Conservation (phyloP, 2,329 filamentous ascomycete species). For the Penicillium sp. region DNA sequence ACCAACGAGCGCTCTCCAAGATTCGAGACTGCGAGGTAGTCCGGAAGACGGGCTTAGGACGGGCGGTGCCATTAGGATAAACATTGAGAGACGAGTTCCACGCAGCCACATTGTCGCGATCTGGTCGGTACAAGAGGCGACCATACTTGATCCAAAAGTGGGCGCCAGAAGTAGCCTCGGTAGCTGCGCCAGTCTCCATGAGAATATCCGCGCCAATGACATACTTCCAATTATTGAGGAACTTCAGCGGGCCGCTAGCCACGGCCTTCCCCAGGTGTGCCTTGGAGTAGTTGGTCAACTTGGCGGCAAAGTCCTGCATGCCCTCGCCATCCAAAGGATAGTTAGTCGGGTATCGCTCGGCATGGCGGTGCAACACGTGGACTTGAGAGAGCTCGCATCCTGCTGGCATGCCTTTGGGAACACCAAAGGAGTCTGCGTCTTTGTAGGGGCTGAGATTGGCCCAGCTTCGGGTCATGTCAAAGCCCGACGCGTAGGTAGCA, state of each 20-base stretch:
- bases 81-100: constrained; percentile 49
- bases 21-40: constrained; percentile 59
- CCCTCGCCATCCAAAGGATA: constrained; percentile 52
- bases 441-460: constrained; percentile 35
- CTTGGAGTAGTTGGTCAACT: constrained; percentile 50
- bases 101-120: constrained; percentile 45
- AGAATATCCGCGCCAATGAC: constrained; percentile 47
- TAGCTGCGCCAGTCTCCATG: constrained; percentile 53
- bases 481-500: constrained; percentile 28
- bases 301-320: constrained; percentile 52
- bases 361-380: constrained; percentile 58
- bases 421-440: constrained; percentile 26
- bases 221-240: constrained; percentile 57
- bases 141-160: constrained; percentile 59
- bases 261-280: constrained; percentile 32
- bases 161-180: constrained; percentile 54
- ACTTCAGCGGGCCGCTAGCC: constrained; percentile 53
- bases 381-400: constrained; percentile 60
- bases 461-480: constrained; percentile 35
- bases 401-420: constrained; percentile 50
- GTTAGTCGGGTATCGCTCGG: constrained; percentile 54
- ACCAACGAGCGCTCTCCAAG: constrained; percentile 49
- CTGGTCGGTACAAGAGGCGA: constrained; percentile 54
- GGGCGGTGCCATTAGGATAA: constrained; percentile 49
- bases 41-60: constrained; percentile 54